These are phyloP conservation scores for Diaporthe nobilis DNA, from an alignment of 2,329 filamentous ascomycete species.

Conservation along the genomic window DNA sequence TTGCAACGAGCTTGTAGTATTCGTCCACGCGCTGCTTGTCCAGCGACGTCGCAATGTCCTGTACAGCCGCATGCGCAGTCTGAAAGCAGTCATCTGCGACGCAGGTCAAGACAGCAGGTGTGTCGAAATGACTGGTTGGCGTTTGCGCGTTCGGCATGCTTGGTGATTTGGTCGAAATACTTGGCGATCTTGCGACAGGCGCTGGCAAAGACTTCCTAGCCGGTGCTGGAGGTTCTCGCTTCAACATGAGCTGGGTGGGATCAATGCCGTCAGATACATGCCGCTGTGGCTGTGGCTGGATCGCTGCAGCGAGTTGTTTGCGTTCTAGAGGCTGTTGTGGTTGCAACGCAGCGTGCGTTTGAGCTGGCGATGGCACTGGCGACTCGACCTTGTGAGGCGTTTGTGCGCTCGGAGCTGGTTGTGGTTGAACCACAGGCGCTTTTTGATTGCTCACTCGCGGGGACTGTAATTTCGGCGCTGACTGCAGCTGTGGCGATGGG, in stretches of 20 bases:
- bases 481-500: slow-evolving; percentile 2
- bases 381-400: slow-evolving; percentile 3
- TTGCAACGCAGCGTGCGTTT: not conserved
- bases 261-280: slow-evolving; percentile 37
- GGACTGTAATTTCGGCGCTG: slow-evolving; percentile 1
- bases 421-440: not conserved
- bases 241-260: slow-evolving; percentile 42
- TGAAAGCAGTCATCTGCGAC: slow-evolving; percentile 82
- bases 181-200: slow-evolving; percentile 52
- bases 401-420: not conserved
- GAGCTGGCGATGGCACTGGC: slow-evolving; percentile 2
- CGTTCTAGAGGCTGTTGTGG: slow-evolving; percentile 22
- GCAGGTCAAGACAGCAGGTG: slow-evolving; percentile 74
- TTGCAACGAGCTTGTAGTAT: slow-evolving; percentile 81
- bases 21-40: slow-evolving; percentile 68
- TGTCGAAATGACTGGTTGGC: slow-evolving; percentile 60
- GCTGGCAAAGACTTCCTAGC: slow-evolving; percentile 44
- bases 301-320: slow-evolving; percentile 3
- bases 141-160: slow-evolving; percentile 44
- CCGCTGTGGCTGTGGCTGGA: slow-evolving; percentile 11
- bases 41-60: slow-evolving; percentile 63
- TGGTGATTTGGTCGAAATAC: slow-evolving; percentile 52
- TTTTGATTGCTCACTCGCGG: not conserved
- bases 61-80: slow-evolving; percentile 72
- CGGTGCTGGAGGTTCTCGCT: slow-evolving; percentile 26